Percentiles rank a stretch among this genome's conserved stretches.
Conservation (phyloP, 768 basidiomycete genomes). For the Kwoniella botswanensis region DNA sequence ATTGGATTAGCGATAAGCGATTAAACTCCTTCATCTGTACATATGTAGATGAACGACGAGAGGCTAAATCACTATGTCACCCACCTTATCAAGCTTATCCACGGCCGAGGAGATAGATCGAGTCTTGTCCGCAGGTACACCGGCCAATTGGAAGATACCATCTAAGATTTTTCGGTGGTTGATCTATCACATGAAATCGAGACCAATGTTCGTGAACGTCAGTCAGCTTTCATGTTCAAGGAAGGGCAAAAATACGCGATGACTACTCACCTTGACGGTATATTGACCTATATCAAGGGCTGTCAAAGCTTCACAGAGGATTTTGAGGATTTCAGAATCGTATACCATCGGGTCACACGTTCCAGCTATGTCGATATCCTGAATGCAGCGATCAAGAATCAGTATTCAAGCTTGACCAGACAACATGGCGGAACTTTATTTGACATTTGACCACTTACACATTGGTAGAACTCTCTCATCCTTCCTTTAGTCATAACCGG, state of each 20-base stretch:
- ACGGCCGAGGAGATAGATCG: slow-evolving; percentile 93
- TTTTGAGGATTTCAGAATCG: slow-evolving; percentile 84
- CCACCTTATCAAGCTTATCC: slow-evolving; percentile 95
- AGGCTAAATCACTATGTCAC: slow-evolving; percentile 30
- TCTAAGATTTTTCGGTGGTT: slow-evolving; percentile 98
- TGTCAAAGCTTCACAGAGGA: slow-evolving; percentile 79
- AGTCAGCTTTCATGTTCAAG: neutral
- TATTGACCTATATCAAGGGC: slow-evolving; percentile 91
- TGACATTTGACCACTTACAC: too few relatives aligned
- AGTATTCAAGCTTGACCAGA: too few relatives aligned
- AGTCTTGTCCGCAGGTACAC: slow-evolving; percentile 87
- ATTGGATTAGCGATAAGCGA: neutral
- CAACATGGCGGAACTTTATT: too few relatives aligned
- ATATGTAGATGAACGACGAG: neutral
- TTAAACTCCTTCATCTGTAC: neutral
- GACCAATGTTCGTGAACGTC: neutral
- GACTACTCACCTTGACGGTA: slow-evolving; percentile 74
- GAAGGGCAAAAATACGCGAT: neutral
- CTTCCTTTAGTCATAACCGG: slow-evolving; percentile 97
- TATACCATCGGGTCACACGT: slow-evolving; percentile 96
- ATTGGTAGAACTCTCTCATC: slow-evolving; percentile 98
- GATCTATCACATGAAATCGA: slow-evolving; percentile 62
- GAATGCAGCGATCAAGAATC: slow-evolving; percentile 8
- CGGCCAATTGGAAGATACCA: slow-evolving; percentile 95
- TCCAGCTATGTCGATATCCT: slow-evolving; percentile 97